Evolutionary conservation across 345 rosid genomes (phyloP).

Genomic region (Tarenaya hassleriana): DNA sequence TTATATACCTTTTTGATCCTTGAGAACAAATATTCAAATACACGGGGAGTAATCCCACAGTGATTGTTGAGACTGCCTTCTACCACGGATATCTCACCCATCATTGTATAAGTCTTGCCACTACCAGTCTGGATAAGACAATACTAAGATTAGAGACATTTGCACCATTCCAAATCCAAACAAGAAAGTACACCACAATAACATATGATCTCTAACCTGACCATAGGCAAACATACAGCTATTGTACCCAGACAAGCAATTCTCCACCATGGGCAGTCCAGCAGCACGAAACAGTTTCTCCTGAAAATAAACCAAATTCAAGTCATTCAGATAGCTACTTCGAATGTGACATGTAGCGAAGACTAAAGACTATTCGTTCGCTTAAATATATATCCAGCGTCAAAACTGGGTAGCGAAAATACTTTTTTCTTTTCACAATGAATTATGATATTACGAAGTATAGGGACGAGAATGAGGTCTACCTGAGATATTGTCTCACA

Average conservation of each 20-base stretch:
- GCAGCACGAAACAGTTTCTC: slow-evolving; percentile 83
- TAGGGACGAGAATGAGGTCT: not conserved
- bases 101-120: slow-evolving; percentile 98
- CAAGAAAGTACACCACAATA: not conserved
- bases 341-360: not conserved
- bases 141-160: not conserved
- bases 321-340: not conserved
- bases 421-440: too few relatives aligned
- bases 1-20: slow-evolving; percentile 80
- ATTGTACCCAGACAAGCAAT: slow-evolving; percentile 93
- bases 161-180: not conserved
- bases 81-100: slow-evolving; percentile 72
- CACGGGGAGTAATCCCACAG: slow-evolving; percentile 93
- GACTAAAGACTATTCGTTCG: not conserved
- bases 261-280: slow-evolving; percentile 91
- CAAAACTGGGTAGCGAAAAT: too few relatives aligned
- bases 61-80: slow-evolving; percentile 72
- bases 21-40: slow-evolving; percentile 95
- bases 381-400: not conserved
- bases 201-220: slow-evolving; percentile 43
- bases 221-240: slow-evolving; percentile 99
- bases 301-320: slow-evolving; percentile 34
- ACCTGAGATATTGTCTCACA: slow-evolving; percentile 87
- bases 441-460: too few relatives aligned
- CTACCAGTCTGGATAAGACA: slow-evolving; percentile 75